These are phyloP conservation scores for Amaranthus palmeri DNA, from an alignment of 148 eudicot species.

Conservation along the genomic window DNA sequence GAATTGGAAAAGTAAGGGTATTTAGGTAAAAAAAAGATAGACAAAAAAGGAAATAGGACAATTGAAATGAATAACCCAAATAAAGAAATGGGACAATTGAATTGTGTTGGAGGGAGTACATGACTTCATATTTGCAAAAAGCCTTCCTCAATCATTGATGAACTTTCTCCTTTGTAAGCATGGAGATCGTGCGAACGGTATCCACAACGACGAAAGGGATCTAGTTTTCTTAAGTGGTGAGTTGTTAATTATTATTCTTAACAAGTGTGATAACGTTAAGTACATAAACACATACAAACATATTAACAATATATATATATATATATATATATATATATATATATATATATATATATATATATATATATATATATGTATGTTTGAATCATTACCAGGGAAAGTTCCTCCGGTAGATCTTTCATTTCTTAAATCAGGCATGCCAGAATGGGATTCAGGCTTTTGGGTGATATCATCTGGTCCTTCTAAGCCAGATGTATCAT, in stretches of 20 bases:
- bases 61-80: too few relatives aligned
- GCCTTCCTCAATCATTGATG: not conserved
- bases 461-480: conserved; percentile 39
- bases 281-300: too few relatives aligned
- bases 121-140: too few relatives aligned
- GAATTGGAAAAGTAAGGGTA: too few relatives aligned
- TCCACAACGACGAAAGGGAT: not conserved
- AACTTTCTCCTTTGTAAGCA: not conserved
- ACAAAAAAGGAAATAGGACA: too few relatives aligned
- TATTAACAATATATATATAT: not conserved
- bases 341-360: too few relatives aligned
- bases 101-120: too few relatives aligned
- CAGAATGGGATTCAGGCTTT: conserved; percentile 35
- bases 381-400: conserved; percentile 29
- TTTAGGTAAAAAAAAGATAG: too few relatives aligned
- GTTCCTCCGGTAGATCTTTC: conserved; percentile 37
- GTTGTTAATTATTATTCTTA: not conserved
- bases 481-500: conserved; percentile 41
- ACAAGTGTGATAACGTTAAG: too few relatives aligned
- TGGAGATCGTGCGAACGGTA: not conserved
- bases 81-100: too few relatives aligned
- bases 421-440: conserved; percentile 31
- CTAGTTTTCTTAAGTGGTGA: not conserved
- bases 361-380: too few relatives aligned
- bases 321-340: not conserved